These are phyloP conservation scores for Penicillium antarcticum DNA, from an alignment of 495 filamentous ascomycete species.

Conservation along the genomic window DNA sequence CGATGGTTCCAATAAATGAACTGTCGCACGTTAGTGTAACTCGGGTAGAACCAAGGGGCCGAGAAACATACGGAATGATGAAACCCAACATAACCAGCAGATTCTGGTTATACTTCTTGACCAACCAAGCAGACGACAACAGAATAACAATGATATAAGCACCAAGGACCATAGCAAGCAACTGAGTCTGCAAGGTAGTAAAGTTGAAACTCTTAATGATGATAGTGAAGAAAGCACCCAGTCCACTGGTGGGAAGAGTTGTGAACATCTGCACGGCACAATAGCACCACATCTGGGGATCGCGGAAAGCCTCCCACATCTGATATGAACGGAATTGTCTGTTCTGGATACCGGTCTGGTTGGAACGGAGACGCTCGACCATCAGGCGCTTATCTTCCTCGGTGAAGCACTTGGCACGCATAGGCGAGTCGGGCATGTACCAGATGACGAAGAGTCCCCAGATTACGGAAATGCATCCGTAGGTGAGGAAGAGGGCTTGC, in stretches of 20 bases:
- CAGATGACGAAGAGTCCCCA: slow-evolving; percentile 47
- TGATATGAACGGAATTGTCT: slow-evolving; percentile 47
- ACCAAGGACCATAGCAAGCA: slow-evolving; percentile 65
- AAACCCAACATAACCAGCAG: slow-evolving; percentile 60
- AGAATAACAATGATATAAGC: slow-evolving; percentile 62
- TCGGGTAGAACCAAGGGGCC: background rate
- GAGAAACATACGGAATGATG: slow-evolving; percentile 55
- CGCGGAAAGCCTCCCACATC: slow-evolving; percentile 40
- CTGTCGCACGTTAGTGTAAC: slow-evolving; percentile 3
- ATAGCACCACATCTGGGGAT: slow-evolving; percentile 46
- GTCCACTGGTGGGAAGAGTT: slow-evolving; percentile 63
- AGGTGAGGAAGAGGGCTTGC: slow-evolving; percentile 59
- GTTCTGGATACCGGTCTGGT: slow-evolving; percentile 55
- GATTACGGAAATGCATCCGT: slow-evolving; percentile 51
- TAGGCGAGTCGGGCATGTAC: slow-evolving; percentile 49
- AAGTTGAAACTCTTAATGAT: slow-evolving; percentile 49
- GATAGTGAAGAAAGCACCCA: slow-evolving; percentile 65
- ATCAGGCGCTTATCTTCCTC: slow-evolving; percentile 49
- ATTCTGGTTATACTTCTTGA: slow-evolving; percentile 62
- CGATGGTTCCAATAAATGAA: slow-evolving; percentile 58
- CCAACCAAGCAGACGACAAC: slow-evolving; percentile 59
- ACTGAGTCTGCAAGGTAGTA: slow-evolving; percentile 38
- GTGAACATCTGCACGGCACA: slow-evolving; percentile 59
- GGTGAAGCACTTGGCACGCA: slow-evolving; percentile 46
- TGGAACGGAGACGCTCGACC: slow-evolving; percentile 45